A percentile compares a stretch with the other conserved stretches of the same genome.
Evolutionary conservation across 345 rosid genomes (phyloP).

Genomic region (Gynandropsis gynandra): DNA sequence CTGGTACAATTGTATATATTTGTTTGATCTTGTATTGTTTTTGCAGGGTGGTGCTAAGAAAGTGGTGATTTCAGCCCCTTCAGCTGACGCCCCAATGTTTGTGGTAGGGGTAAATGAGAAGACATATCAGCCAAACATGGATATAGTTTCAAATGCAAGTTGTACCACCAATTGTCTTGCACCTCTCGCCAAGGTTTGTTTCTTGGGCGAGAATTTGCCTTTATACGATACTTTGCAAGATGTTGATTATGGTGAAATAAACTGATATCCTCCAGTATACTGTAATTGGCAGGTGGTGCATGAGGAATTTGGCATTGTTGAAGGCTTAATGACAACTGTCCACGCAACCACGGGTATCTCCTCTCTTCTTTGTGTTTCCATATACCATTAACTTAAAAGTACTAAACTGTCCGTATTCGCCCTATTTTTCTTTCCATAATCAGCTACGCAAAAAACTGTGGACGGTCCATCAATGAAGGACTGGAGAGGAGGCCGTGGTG

Average conservation of each 20-base stretch:
- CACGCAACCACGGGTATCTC: slow-evolving; percentile 90
- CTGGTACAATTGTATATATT: background rate
- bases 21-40: slow-evolving; percentile 15
- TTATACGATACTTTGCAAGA: slow-evolving; percentile 5
- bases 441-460: slow-evolving; percentile 98
- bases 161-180: slow-evolving; percentile 99
- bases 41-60: slow-evolving; percentile 93
- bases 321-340: slow-evolving; percentile 99
- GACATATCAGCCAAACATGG: slow-evolving; percentile 78
- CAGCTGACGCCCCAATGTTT: slow-evolving; percentile 99
- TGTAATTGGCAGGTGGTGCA: slow-evolving; percentile 66
- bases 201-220: background rate
- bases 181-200: slow-evolving; percentile 93
- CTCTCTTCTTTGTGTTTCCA: slow-evolving; percentile 14
- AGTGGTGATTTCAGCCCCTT: slow-evolving; percentile 96
- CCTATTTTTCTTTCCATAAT: slow-evolving; percentile 20
- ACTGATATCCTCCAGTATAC: background rate
- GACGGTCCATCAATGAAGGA: slow-evolving; percentile 99
- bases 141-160: slow-evolving; percentile 96
- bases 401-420: slow-evolving; percentile 9
- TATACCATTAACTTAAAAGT: slow-evolving; percentile 1
- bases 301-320: slow-evolving; percentile 89
- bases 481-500: slow-evolving; percentile 99
- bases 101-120: slow-evolving; percentile 96
- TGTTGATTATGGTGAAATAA: background rate